Evolutionary conservation across 2,329 filamentous ascomycete species (phyloP).

Genomic region (Calonectria fujianensis): DNA sequence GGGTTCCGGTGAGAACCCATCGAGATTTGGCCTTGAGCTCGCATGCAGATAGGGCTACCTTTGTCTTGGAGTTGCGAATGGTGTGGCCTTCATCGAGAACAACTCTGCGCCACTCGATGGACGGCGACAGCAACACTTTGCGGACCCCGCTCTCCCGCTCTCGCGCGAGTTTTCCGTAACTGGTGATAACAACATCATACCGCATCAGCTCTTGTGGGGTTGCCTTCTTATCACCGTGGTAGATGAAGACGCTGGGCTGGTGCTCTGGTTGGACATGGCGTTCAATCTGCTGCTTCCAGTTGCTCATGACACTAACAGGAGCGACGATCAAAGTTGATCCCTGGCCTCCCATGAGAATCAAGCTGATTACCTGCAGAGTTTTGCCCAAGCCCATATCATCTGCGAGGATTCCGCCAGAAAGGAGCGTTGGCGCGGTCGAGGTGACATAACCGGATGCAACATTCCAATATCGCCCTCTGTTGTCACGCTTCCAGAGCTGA

Average conservation of each 20-base stretch:
- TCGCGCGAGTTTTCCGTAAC: conserved; percentile 84
- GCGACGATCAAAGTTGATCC: conserved; percentile 86
- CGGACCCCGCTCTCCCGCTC: conserved; percentile 73
- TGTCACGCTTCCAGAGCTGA: conserved; percentile 84
- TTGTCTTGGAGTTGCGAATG: conserved; percentile 86
- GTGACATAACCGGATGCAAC: conserved; percentile 75
- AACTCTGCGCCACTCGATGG: conserved; percentile 83
- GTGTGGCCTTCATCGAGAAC: conserved; percentile 90
- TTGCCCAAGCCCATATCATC: conserved; percentile 97
- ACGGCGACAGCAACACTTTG: conserved; percentile 61
- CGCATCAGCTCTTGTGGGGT: conserved; percentile 74
- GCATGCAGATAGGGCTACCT: conserved; percentile 81
- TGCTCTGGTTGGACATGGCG: conserved; percentile 81
- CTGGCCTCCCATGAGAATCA: conserved; percentile 77
- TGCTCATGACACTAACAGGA: conserved; percentile 91
- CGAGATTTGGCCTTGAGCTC: conserved; percentile 81
- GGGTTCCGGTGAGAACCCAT: conserved; percentile 88
- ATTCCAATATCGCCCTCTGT: conserved; percentile 76
- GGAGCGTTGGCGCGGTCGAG: conserved; percentile 74
- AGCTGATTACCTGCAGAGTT: conserved; percentile 88
- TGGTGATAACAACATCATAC: conserved; percentile 88
- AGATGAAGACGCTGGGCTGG: conserved; percentile 80
- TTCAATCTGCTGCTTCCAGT: conserved; percentile 88
- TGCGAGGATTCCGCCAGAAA: conserved; percentile 87
- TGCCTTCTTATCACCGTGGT: conserved; percentile 80